Evolutionary conservation across 2,329 filamentous ascomycete genomes (phyloP).

Genomic region (Seiridium unicorne): DNA sequence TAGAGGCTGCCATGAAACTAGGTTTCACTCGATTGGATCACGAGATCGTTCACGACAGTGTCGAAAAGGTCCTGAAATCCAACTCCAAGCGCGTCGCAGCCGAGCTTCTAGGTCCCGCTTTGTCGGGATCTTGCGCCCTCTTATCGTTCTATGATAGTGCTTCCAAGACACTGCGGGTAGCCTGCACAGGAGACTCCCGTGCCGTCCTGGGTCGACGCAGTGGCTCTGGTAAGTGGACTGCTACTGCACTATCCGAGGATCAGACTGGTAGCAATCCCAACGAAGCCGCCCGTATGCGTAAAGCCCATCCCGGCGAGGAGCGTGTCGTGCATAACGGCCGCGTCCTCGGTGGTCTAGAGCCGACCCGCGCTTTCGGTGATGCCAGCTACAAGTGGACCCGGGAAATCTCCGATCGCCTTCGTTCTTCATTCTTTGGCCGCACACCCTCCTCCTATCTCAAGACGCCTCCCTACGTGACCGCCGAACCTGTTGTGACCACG

Average conservation of each 20-base stretch:
- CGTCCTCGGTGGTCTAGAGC: constrained; percentile 88
- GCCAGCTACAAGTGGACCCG: constrained; percentile 94
- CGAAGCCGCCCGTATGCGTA: constrained; percentile 79
- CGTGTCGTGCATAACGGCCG: constrained; percentile 86
- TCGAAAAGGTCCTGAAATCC: constrained; percentile 84
- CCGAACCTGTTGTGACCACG: constrained; percentile 90
- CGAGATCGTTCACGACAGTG: constrained; percentile 91
- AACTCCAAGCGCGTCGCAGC: constrained; percentile 89
- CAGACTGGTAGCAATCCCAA: constrained; percentile 89
- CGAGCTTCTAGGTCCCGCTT: constrained; percentile 84
- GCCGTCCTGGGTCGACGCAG: constrained; percentile 84
- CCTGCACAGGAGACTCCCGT: constrained; percentile 94
- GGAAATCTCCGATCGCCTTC: constrained; percentile 80
- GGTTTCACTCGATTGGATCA: constrained; percentile 87
- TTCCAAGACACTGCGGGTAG: constrained; percentile 85
- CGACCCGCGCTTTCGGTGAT: constrained; percentile 92
- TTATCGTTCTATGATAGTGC: constrained; percentile 93
- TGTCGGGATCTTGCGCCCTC: constrained; percentile 95
- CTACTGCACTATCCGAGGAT: constrained; percentile 84
- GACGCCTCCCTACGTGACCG: constrained; percentile 95
- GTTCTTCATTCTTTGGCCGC: constrained; percentile 83
- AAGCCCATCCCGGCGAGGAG: constrained; percentile 85
- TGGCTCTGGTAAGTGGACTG: constrained; percentile 84
- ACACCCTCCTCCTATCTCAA: constrained; percentile 74
- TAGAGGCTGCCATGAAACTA: constrained; percentile 88